Base-by-base conservation (phyloP, 139 green algal genomes). In the Nannochloris sp. region DNA sequence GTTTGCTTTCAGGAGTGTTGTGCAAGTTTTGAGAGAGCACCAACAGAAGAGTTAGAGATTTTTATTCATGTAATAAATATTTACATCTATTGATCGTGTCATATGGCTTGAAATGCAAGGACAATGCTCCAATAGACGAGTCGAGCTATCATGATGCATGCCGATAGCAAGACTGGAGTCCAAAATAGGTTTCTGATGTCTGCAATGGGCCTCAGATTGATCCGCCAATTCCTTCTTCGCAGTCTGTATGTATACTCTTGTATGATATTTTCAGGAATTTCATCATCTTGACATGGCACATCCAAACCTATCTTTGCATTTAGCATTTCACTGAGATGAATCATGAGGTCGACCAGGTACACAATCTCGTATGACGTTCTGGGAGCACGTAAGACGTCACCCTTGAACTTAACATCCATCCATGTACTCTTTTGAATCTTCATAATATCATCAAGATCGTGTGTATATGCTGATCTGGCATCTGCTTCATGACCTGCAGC, bases 1-100 rank as follows among this genome's bases (percentile, higher is more conserved):
- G 91, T 96, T 97, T 80, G 88, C 89, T 8, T 96, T 97, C 83
- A 94, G 90, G 81, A 87, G 65, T 13, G 92, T 98, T 25, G 88
- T 98, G 9, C 25, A 87, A 50, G 92, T 98, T 33, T 78, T 97
- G 45, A 79, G 90, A 12, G 79, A 89, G 53, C 40, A 66, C 17
- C 45, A 59, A 33, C 23, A 63, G 49, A 30, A 59, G n/a, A 33
- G 25, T 45, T 29, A 45, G n/a, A n/a, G 6, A 23, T 46, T 60
- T 60, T 16, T 61, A 61, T 61, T 25, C 26, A 61, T 26, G n/a
- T 46, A 46, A 23, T 46, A 37, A 30, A 59, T 59, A 37, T 59
- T n/a, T 40, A 40, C 8, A 31, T 0, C 5, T 16, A 59, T 59
- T 1, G 11, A 12, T 2, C 50, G 33, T 37, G n/a, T 28, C 5